These are phyloP conservation scores for Chlorella sp. DNA, from an alignment of 139 green algal species.

Conservation along the genomic window DNA sequence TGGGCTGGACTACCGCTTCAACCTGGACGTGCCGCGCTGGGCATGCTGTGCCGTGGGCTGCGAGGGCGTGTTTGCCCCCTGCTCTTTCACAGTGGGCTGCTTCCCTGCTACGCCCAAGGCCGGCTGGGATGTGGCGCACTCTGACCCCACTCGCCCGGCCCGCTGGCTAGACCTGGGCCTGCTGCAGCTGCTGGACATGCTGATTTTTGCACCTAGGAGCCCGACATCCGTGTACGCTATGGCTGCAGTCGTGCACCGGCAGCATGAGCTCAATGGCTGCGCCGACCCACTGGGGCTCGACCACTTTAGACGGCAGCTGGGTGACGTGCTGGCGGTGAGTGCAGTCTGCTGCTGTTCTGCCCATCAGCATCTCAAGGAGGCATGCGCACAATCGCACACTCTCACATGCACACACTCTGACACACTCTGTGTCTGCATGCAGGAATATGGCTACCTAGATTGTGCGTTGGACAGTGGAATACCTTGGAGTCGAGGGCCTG, in stretches of 20 bases:
- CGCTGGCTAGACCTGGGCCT: not conserved
- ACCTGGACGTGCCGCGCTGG: not conserved
- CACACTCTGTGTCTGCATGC: not conserved
- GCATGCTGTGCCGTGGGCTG: not conserved
- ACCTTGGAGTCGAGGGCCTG: not conserved
- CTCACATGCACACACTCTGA: not conserved
- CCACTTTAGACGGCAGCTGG: not conserved
- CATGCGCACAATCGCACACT: not conserved
- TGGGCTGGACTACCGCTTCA: not conserved
- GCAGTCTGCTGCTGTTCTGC: not conserved
- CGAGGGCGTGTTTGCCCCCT: not conserved
- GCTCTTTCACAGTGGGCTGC: not conserved
- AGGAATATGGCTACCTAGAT: not conserved
- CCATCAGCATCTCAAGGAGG: not conserved
- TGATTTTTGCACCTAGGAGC: not conserved
- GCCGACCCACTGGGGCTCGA: not conserved
- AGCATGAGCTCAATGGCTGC: not conserved
- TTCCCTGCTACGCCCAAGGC: not conserved
- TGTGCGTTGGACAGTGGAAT: not conserved
- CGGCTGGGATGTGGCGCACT: not conserved
- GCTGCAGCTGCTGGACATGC: not conserved
- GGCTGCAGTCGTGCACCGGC: not conserved
- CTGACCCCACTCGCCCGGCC: not conserved
- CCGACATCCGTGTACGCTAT: not conserved
- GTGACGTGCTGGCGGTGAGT: not conserved